Percentiles rank a stretch among this genome's conserved stretches.
Evolutionary conservation across 2,329 filamentous ascomycete species (phyloP).

Genomic region (Pseudogymnoascus sp.): DNA sequence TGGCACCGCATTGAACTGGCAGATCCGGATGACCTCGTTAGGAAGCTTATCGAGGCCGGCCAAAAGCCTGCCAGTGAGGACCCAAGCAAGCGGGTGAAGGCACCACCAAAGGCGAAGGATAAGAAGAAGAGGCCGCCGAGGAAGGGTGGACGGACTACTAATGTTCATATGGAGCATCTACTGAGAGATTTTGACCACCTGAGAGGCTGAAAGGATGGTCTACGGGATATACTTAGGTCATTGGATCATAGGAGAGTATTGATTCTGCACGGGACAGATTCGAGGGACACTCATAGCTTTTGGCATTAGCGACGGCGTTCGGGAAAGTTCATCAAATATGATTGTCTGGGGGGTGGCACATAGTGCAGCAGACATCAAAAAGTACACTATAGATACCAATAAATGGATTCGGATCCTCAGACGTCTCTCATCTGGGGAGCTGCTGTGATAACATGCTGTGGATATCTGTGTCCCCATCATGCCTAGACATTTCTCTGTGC

Average conservation of each 20-base stretch:
- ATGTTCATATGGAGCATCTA: conserved; percentile 29
- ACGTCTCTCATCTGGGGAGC: not conserved
- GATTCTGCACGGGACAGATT: not conserved
- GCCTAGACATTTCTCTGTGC: not conserved
- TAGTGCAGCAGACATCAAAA: not conserved
- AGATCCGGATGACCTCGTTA: conserved; percentile 30
- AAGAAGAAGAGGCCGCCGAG: conserved; percentile 29
- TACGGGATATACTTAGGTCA: not conserved
- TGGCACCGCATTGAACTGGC: conserved; percentile 79
- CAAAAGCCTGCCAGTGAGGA: conserved; percentile 32
- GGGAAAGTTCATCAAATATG: not conserved
- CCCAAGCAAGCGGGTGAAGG: conserved; percentile 28
- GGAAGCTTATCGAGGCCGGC: conserved; percentile 31
- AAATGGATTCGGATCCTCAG: not conserved
- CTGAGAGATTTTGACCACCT: conserved; percentile 24
- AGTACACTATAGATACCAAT: not conserved
- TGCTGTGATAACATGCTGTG: not conserved
- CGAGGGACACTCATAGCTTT: not conserved
- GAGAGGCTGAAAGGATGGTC: conserved; percentile 19
- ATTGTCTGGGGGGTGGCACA: not conserved
- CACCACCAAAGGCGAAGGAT: conserved; percentile 28
- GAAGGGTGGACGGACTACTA: conserved; percentile 28
- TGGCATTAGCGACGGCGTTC: conserved; percentile 4
- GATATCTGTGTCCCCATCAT: not conserved
- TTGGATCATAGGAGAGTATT: not conserved